Evolutionary conservation across 2,329 filamentous ascomycete genomes (phyloP).

Genomic region (Davidsoniella virescens): DNA sequence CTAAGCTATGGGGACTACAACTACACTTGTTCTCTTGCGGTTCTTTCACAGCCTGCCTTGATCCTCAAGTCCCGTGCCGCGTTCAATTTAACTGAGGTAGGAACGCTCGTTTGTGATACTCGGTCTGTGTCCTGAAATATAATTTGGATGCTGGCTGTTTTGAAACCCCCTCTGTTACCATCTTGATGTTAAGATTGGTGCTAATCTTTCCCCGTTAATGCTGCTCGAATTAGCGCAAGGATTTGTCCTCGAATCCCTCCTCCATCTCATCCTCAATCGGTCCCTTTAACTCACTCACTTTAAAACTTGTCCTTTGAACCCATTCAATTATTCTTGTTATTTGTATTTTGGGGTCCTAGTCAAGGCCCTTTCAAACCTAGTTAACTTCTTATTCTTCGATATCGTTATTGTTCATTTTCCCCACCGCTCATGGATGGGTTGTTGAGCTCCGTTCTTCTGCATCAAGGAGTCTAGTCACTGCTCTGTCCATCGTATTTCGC

Average conservation of each 20-base stretch:
- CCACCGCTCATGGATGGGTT: not conserved
- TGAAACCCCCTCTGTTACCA: conserved; percentile 3
- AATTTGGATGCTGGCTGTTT: not conserved
- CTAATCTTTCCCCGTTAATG: conserved; percentile 9
- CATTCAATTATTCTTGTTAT: not conserved
- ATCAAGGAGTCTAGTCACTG: conserved; percentile 1
- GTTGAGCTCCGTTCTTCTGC: conserved; percentile 3
- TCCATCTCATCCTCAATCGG: not conserved
- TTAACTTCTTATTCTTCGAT: too few species aligned
- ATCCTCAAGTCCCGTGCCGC: not conserved
- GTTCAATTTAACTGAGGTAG: not conserved
- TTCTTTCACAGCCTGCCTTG: too few species aligned
- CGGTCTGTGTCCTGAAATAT: not conserved
- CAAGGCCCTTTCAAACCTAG: too few species aligned
- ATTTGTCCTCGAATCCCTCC: not conserved
- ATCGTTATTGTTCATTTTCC: too few species aligned
- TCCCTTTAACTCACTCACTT: not conserved
- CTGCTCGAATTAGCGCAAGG: not conserved
- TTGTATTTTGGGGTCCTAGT: too few species aligned
- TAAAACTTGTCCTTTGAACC: not conserved
- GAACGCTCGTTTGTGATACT: not conserved
- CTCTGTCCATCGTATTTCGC: conserved; percentile 2
- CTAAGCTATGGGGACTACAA: too few species aligned
- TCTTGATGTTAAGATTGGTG: not conserved
- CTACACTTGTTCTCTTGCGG: too few species aligned